Percentiles rank a stretch among this genome's conserved stretches.
Conservation (phyloP, 23 red algal genomes). For the Rhodosorus marinus region DNA sequence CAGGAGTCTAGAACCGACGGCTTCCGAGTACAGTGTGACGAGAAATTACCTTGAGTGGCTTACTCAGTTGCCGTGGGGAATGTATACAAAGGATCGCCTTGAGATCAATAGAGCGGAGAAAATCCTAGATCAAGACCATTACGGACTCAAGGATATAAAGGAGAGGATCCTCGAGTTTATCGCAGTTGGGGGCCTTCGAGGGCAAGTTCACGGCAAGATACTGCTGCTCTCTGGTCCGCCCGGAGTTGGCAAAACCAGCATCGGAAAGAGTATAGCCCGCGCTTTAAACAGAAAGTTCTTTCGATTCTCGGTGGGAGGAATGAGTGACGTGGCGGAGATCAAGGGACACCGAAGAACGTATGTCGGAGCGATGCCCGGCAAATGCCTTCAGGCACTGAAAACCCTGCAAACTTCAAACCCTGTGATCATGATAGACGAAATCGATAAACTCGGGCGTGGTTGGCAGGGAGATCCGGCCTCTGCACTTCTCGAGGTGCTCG, state of each 20-base stretch:
- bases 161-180: constrained; percentile 89
- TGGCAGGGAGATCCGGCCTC: constrained; percentile 77
- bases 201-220: constrained; percentile 82
- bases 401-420: constrained; percentile 64
- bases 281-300: constrained; percentile 82
- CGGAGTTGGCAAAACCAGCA: constrained; percentile 86
- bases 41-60: constrained; percentile 95
- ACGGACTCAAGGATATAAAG: constrained; percentile 89
- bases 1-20: constrained; percentile 64
- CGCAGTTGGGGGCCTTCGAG: constrained; percentile 56
- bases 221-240: constrained; percentile 82
- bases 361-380: constrained; percentile 95
- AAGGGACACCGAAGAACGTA: constrained; percentile 96
- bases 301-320: constrained; percentile 92
- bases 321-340: constrained; percentile 89
- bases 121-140: constrained; percentile 86
- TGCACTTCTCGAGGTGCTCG: constrained; percentile 72
- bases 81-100: constrained; percentile 54
- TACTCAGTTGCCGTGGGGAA: constrained; percentile 80
- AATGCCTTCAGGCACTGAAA: constrained; percentile 83
- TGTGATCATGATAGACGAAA: constrained; percentile 94
- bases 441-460: constrained; percentile 88
- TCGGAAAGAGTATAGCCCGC: constrained; percentile 60
- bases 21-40: constrained; percentile 83
- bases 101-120: constrained; percentile 43